phyloP scores from a whole-genome alignment of 306 rosid species.

The Sicyos baderoa region DNA sequence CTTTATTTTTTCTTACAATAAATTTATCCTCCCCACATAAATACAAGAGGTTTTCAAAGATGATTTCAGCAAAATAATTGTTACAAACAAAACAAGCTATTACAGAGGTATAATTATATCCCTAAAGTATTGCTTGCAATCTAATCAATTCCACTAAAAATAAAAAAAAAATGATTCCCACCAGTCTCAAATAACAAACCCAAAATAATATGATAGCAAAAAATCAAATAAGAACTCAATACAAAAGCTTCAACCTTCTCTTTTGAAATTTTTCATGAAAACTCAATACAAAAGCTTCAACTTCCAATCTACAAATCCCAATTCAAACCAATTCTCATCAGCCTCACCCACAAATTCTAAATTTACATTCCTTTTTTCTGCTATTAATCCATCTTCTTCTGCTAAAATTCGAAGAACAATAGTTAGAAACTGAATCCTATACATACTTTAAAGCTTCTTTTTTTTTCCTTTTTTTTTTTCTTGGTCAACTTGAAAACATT shows the following conservation, averaged over 20 bases:
- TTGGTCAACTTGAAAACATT: not conserved
- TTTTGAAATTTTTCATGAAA: constrained; percentile 23
- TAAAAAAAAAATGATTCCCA: not conserved
- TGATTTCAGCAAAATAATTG: no score
- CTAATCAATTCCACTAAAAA: not conserved
- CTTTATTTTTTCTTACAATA: no score
- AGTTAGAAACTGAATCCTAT: constrained; percentile 70
- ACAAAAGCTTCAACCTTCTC: constrained; percentile 5
- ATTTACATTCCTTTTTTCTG: constrained; percentile 25
- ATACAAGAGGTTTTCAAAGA: no score
- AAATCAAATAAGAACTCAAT: not conserved
- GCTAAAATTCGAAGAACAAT: constrained; percentile 65
- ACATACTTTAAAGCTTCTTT: constrained; percentile 26
- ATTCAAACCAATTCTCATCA: constrained; percentile 32
- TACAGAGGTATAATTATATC: no score
- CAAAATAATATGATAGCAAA: not conserved
- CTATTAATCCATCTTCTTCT: constrained; percentile 62
- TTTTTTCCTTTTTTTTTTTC: not conserved
- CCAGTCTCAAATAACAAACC: not conserved
- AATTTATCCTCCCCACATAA: no score
- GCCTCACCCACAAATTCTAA: constrained; percentile 34
- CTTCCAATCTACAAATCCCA: constrained; percentile 37
- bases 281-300: constrained; percentile 30
- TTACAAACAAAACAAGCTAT: no score
- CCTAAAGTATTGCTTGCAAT: no score